Evolutionary conservation across 1,284 basidiomycete species (phyloP), one percentile per base, ranked within the genome.

Genomic region (Cronartium quercuum): DNA sequence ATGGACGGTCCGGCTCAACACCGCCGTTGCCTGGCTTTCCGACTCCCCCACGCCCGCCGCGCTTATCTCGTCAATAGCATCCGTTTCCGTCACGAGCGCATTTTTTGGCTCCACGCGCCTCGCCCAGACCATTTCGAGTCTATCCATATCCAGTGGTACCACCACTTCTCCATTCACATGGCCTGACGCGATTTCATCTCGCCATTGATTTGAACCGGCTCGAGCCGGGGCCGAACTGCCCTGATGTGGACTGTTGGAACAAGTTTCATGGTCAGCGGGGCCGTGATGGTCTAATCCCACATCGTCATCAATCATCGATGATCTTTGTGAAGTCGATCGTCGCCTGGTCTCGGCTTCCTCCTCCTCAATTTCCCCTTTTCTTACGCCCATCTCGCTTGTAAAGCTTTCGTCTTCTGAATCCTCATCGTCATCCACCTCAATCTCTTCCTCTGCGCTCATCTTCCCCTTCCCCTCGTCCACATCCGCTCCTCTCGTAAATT

Each of bases 1-100:
- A 71, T 88, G 86, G 57, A 99, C 94, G 35, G 92, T 88, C 12
- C 94, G 87, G 4, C 91, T 87, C 1, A 98, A 87, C 0, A 89
- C 88, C 55, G 87, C 87, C 18, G 88, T 88, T 0, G 91, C 92
- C 44, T 84, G 83, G 0, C 82, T 81, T 38, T 89, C 84, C 61
- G 88, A 85, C 1, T 84, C 83, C 62, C 88, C 88, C 0, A 83
- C 80, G 0, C 92, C 82, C 2, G 90, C 87, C 0, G 90, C 90
- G 0, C 80, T 82, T 35, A 61, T 15, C 35, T 61, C 60, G 29
- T 9, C 10, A 21, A 35, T 64, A 9, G 5, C 29, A 12, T 55
- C 51, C n/a, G 51, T 21, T 29, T 55, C 51, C 29, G 51, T 21
- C 6, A 55, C 51, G n/a, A n/a, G n/a, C n/a, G n/a, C n/a, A n/a